These are phyloP conservation scores for Ophiostoma sp. DNA, from an alignment of 2,329 filamentous ascomycete genomes.

Conservation along the genomic window DNA sequence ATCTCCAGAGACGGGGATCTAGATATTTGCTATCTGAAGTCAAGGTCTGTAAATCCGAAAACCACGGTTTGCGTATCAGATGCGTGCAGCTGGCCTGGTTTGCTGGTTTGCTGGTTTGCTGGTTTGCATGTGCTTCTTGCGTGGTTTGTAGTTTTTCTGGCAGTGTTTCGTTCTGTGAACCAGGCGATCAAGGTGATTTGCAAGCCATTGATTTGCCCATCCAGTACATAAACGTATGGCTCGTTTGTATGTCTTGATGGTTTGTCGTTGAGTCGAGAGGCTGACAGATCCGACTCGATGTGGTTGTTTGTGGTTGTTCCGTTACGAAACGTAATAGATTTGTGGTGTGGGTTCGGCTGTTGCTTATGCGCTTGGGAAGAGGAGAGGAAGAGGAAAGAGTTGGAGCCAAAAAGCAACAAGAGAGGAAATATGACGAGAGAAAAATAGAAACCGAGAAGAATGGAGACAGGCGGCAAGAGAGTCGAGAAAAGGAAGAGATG, in stretches of 20 bases:
- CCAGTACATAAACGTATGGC: slow-evolving; percentile 4
- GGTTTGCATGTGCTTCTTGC: not conserved
- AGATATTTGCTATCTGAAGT: not conserved
- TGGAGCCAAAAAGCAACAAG: not conserved
- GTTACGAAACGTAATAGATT: slow-evolving; percentile 11
- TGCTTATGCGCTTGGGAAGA: slow-evolving; percentile 8
- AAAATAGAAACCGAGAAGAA: not conserved
- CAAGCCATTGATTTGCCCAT: not conserved
- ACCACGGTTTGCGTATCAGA: not conserved
- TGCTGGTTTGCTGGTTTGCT: not conserved
- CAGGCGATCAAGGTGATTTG: not conserved
- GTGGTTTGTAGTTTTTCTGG: not conserved
- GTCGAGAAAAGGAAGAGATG: not conserved
- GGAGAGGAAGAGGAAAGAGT: not conserved
- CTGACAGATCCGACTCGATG: slow-evolving; percentile 6
- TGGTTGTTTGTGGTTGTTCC: not conserved
- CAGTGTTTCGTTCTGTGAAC: not conserved
- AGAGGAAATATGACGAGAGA: slow-evolving; percentile 2
- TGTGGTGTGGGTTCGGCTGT: slow-evolving; percentile 8
- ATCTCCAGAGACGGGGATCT: not conserved
- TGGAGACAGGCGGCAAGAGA: not conserved
- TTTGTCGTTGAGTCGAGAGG: not conserved
- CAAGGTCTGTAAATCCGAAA: not conserved
- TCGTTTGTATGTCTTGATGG: slow-evolving; percentile 3
- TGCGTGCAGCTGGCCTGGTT: not conserved